These are phyloP conservation scores for Tylopilus sp. DNA, from an alignment of 768 basidiomycete species.

Conservation along the genomic window DNA sequence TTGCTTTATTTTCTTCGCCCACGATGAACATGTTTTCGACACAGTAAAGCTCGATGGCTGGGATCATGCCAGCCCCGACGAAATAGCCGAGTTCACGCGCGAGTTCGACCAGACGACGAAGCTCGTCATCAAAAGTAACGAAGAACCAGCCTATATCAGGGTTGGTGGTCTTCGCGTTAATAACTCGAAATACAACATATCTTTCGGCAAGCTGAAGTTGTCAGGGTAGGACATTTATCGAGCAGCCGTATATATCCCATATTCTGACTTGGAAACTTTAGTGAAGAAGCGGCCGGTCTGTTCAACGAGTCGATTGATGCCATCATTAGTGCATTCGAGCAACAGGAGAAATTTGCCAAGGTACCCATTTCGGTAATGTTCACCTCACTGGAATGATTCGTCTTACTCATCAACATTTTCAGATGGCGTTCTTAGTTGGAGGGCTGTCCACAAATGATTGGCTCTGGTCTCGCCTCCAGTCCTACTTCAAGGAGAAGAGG, in stretches of 20 bases:
- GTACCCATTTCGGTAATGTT: neutral
- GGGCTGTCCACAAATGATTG: neutral
- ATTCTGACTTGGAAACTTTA: neutral
- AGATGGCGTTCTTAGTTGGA: neutral
- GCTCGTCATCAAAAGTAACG: slow-evolving; percentile 1
- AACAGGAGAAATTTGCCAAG: neutral
- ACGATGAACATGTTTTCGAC: neutral
- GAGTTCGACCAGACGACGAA: slow-evolving; percentile 6
- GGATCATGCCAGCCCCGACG: neutral
- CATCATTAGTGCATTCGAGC: neutral
- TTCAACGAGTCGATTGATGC: neutral
- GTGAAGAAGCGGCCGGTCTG: neutral
- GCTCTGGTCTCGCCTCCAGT: neutral
- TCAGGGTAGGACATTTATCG: slow-evolving; percentile 2
- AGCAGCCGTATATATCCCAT: no score
- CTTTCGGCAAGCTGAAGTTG: slow-evolving; percentile 7
- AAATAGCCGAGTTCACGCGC: neutral
- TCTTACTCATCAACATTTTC: neutral
- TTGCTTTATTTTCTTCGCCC: neutral
- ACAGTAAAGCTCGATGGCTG: neutral
- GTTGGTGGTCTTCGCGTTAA: neutral
- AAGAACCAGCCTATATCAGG: slow-evolving; percentile 5
- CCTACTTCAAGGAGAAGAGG: neutral
- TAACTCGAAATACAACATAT: neutral
- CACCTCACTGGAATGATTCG: neutral